Conservation (phyloP, 2,329 filamentous ascomycete species). For the Stemphylium lycopersici region DNA sequence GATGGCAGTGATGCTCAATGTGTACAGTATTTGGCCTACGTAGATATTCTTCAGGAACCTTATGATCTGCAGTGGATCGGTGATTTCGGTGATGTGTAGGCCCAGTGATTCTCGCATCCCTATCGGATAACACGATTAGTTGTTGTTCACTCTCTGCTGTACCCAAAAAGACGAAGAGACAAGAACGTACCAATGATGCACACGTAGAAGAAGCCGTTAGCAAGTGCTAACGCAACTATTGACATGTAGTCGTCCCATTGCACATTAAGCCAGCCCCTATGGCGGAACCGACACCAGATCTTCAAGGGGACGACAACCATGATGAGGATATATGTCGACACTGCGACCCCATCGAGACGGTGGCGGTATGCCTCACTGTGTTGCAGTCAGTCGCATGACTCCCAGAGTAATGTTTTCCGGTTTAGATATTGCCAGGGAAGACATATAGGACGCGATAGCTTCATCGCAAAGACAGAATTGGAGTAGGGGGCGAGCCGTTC, state of each 20-base stretch:
- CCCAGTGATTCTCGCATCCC: constrained; percentile 25
- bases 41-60: constrained; percentile 26
- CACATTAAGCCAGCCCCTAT: constrained; percentile 31
- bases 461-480: neutral
- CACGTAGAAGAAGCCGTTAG: constrained; percentile 25
- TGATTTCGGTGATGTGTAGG: constrained; percentile 15
- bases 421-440: constrained; percentile 3
- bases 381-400: neutral
- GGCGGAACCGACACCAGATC: constrained; percentile 26
- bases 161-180: neutral
- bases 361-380: constrained; percentile 16
- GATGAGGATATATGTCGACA: constrained; percentile 27
- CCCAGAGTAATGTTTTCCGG: constrained; percentile 1
- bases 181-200: constrained; percentile 27
- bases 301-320: constrained; percentile 34
- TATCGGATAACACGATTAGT: neutral
- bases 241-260: constrained; percentile 27
- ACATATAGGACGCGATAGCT: neutral
- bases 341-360: constrained; percentile 29
- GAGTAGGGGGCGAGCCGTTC: neutral
- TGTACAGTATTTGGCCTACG: constrained; percentile 29
- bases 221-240: constrained; percentile 20
- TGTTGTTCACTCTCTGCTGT: neutral
- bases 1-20: constrained; percentile 18
- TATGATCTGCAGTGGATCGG: constrained; percentile 11